phyloP scores from a whole-genome alignment of 1,139 yeast genomes.

The Nakaseomyces bracarensis region DNA sequence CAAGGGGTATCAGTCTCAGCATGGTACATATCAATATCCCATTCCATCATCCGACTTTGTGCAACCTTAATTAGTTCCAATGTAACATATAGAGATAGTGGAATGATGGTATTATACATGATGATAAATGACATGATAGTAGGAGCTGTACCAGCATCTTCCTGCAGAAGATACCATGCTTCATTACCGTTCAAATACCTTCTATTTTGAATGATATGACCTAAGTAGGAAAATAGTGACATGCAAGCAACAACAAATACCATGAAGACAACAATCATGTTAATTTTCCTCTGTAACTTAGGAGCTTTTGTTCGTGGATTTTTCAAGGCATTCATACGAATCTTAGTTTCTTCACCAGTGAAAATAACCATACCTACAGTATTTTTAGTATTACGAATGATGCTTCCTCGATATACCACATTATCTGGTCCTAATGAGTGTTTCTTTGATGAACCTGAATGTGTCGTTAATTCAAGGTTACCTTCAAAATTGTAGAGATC shows the following conservation, averaged over 20 bases:
- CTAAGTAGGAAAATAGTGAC: slow-evolving; percentile 77
- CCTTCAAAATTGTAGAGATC: slow-evolving; percentile 94
- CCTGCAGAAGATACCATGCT: slow-evolving; percentile 67
- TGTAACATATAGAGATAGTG: slow-evolving; percentile 87
- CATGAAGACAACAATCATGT: slow-evolving; percentile 79
- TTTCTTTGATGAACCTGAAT: slow-evolving; percentile 23
- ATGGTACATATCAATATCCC: slow-evolving; percentile 94
- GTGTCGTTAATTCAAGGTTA: slow-evolving; percentile 35
- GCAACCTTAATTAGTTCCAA: slow-evolving; percentile 90
- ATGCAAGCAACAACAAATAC: slow-evolving; percentile 68
- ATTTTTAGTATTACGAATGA: slow-evolving; percentile 70
- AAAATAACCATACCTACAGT: slow-evolving; percentile 76
- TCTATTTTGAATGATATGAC: slow-evolving; percentile 49
- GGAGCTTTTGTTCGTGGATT: slow-evolving; percentile 93
- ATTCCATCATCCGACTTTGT: slow-evolving; percentile 72
- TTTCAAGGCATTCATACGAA: slow-evolving; percentile 86
- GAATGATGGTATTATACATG: slow-evolving; percentile 95
- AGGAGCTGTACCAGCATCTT: slow-evolving; percentile 83
- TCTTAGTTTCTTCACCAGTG: slow-evolving; percentile 93
- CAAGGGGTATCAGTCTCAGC: slow-evolving; percentile 79
- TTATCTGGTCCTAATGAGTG: slow-evolving; percentile 73
- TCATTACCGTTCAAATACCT: slow-evolving; percentile 35
- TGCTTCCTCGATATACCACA: slow-evolving; percentile 79
- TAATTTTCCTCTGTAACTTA: slow-evolving; percentile 73
- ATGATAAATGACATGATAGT: slow-evolving; percentile 92